Evolutionary conservation across 2,329 filamentous ascomycete species (phyloP).

Genomic region (Phyllosticta capitalensis): DNA sequence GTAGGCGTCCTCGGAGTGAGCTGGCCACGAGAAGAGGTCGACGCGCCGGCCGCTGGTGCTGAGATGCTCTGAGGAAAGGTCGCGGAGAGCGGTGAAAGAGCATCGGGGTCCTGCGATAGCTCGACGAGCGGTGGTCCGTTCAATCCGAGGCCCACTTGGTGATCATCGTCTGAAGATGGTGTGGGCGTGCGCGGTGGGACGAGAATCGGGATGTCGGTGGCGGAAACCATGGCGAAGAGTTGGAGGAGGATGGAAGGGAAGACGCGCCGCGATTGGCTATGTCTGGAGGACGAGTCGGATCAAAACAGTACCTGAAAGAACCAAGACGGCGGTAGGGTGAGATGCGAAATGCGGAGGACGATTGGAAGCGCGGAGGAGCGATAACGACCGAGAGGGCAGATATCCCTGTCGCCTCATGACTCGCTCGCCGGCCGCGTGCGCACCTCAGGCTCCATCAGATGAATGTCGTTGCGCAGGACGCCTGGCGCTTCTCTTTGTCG

Average conservation of each 20-base stretch:
- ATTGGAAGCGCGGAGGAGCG: neutral
- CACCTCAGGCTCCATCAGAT: neutral
- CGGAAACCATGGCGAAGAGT: constrained; percentile 38
- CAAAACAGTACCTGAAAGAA: neutral
- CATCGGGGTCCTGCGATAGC: constrained; percentile 16
- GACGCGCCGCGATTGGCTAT: constrained; percentile 12
- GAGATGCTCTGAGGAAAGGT: constrained; percentile 21
- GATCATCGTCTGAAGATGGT: constrained; percentile 47
- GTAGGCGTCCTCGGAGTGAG: constrained; percentile 21
- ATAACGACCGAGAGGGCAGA: neutral
- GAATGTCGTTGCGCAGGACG: neutral
- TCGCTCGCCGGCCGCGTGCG: neutral
- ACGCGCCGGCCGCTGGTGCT: neutral
- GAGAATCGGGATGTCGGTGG: constrained; percentile 49
- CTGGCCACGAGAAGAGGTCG: constrained; percentile 40
- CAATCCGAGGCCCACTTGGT: constrained; percentile 25
- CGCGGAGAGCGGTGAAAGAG: constrained; percentile 31
- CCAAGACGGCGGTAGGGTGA: neutral
- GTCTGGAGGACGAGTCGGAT: constrained; percentile 13
- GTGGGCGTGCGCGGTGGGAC: constrained; percentile 55
- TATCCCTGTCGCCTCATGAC: neutral
- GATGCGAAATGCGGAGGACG: neutral
- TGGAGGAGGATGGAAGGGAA: constrained; percentile 14
- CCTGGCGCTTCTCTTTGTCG: neutral
- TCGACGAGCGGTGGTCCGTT: constrained; percentile 15